Base-by-base conservation (phyloP, 768 basidiomycete genomes). In the Rhodotorula toruloides region DNA sequence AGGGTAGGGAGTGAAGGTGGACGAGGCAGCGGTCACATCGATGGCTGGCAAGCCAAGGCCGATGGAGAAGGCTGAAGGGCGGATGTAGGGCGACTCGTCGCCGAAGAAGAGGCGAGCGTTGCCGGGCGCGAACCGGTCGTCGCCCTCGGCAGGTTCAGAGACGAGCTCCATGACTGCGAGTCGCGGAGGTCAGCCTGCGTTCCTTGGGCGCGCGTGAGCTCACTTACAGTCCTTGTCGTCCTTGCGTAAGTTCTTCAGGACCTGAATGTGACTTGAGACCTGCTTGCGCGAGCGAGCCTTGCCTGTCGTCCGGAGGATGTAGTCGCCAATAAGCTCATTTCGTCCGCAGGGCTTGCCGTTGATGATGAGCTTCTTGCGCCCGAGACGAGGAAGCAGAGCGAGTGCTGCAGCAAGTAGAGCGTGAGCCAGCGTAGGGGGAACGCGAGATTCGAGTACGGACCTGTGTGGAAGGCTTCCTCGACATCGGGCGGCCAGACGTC, bases 251-350 rank as follows among this genome's bases (percentile, higher is more conserved):
- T 77, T 75, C 69, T 77, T 77, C 54, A 77, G 70, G 11, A 77
- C 77, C 61, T 79, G 78, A 31, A 77, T 74, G 56, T 79, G 78
- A 34, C 73, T 75, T 61, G 76, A 77, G 55, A 79, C 77, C 61
- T 77, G 76, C 70, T 79, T 79, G 13, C 78, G 58, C 22, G 72
- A 67, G 46, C 76, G 72, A 16, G 60, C 43, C 43, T 72, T 73
- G 27, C 76, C 76, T 17, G 76, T 76, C 42, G 68, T 64, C 22
- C 76, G 66, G 4, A 63, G 55, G 44, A 79, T 75, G 66, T 76
- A 75, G 37, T 76, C 71, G 37, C 72, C 75, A 57, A 79, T 77
- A 48, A 78, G 71, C 65, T 79, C 78, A 71, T 79, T 79, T 2
- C 78, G 72, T 0, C 78, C 78, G 52, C 76, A 76, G 2, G 75